Evolutionary conservation across 306 rosid species (phyloP).

Genomic region (Cucumis melo): DNA sequence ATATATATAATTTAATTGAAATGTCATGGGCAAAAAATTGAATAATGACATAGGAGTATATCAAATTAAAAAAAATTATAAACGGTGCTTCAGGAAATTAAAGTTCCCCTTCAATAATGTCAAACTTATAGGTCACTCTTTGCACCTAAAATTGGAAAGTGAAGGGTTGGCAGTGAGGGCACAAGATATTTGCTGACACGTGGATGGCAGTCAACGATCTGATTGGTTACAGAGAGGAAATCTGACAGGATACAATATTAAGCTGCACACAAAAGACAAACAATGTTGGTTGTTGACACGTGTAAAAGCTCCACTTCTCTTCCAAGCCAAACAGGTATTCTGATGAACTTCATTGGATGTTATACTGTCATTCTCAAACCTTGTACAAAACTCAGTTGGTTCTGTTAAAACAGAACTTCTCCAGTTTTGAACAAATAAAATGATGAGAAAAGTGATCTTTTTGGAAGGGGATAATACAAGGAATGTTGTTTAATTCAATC

Average conservation of each 20-base stretch:
- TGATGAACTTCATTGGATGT: not conserved
- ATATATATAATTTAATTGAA: not conserved
- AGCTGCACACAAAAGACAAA: not conserved
- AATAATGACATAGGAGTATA: not conserved
- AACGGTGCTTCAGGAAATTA: not conserved
- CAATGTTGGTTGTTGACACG: constrained; percentile 1
- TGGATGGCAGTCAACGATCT: not conserved
- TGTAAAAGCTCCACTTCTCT: not conserved
- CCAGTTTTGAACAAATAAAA: not conserved
- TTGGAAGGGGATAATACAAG: not conserved
- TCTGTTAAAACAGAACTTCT: not conserved
- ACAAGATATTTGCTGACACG: not conserved
- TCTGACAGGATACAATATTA: not conserved
- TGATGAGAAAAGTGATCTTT: not conserved
- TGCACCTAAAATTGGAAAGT: not conserved
- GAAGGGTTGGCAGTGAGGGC: not conserved
- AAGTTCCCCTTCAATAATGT: not conserved
- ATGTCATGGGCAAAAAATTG: not conserved
- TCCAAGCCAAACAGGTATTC: not conserved
- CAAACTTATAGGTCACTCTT: not conserved
- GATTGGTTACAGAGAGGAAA: not conserved
- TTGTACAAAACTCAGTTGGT: not conserved
- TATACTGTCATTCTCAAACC: not conserved
- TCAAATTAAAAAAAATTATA: not conserved
- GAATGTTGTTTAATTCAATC: not conserved